phyloP scores from a whole-genome alignment of 1,284 basidiomycete species.

The Vanrija sp. region DNA sequence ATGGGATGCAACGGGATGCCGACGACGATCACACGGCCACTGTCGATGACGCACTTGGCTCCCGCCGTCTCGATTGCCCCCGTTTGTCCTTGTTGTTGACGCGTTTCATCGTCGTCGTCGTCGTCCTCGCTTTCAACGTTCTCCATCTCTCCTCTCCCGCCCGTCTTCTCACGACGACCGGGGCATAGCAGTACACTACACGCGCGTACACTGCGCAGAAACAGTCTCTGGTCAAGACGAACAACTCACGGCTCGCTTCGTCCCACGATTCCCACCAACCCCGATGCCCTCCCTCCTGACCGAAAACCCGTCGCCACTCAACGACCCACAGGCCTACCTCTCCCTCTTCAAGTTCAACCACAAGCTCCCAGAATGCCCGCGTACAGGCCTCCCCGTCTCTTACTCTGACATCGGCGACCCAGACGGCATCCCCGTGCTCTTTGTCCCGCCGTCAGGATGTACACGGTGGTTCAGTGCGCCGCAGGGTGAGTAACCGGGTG shows the following conservation, averaged over 20 bases:
- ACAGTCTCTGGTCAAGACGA: too few species aligned
- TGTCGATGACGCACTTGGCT: neutral
- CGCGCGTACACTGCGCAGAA: too few species aligned
- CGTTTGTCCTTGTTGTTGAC: neutral
- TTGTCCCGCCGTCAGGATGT: slow-evolving; percentile 40
- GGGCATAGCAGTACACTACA: too few species aligned
- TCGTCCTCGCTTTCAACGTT: neutral
- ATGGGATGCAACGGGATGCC: too few species aligned
- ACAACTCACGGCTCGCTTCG: too few species aligned
- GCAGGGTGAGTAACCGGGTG: slow-evolving; percentile 29
- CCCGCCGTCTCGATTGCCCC: neutral
- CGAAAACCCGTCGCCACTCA: slow-evolving; percentile 20
- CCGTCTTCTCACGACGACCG: too few species aligned
- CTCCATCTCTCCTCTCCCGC: neutral
- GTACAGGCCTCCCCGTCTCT: slow-evolving; percentile 34
- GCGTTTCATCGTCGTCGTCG: too few species aligned
- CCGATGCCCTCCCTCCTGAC: neutral
- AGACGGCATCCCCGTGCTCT: slow-evolving; percentile 36
- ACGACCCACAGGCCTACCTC: slow-evolving; percentile 36
- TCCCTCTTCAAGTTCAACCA: slow-evolving; percentile 33
- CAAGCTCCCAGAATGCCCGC: slow-evolving; percentile 30
- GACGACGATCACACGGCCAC: too few species aligned
- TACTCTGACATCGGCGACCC: slow-evolving; percentile 43
- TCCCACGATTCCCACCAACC: neutral
- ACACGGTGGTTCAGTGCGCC: slow-evolving; percentile 43